Base-by-base conservation (phyloP, 306 rosid species). In the Rubus idaeus region DNA sequence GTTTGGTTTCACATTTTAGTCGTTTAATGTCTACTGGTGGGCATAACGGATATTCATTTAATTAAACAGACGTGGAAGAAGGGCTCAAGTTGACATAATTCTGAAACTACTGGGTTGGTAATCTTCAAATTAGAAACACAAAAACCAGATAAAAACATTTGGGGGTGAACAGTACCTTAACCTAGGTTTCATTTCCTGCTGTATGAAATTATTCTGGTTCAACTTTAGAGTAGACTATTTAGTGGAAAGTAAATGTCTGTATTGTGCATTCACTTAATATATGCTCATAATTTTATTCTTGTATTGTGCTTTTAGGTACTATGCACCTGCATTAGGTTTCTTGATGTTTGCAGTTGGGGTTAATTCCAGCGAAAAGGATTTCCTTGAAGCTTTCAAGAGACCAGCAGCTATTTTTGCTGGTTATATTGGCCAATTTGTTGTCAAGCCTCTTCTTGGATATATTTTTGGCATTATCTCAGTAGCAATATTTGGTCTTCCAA, bases 291-390 rank as follows among this genome's bases (percentile, higher is more conserved):
- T 62, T 68, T 7, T 35, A 51, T 75, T 8, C 41, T 68, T 68
- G 55, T 56, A 62, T 12, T 61, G 12, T 77, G 53, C 51, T 75
- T 78, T 82, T 89, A 94, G 98, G 88, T 94, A 90, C 88, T 90
- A 89, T 81, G 96, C 98, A 57, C 97, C 98, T 62, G 96, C 98
- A 64, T 89, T 94, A 58, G 98, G 98, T 74, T 89, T 94, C 88
- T 83, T 94, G 88, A 92, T 94, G 98, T 94, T 94, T 69, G 96
- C 98, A 56, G 98, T 94, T 52, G 98, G 98, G 79, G 96, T 94
- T 75, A 94, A 94, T 86, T 94, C 98, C 74, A 88, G 90, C 57
- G 97, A 94, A 78, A 90, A 82, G 49, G 98, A 94, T 80, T 94
- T 92, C 75, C 75, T 94, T 40, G 92, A 90, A 86, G 96, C 98